These are phyloP conservation scores for Boletus reticulatus DNA, from an alignment of 768 basidiomycete genomes.

Conservation along the genomic window DNA sequence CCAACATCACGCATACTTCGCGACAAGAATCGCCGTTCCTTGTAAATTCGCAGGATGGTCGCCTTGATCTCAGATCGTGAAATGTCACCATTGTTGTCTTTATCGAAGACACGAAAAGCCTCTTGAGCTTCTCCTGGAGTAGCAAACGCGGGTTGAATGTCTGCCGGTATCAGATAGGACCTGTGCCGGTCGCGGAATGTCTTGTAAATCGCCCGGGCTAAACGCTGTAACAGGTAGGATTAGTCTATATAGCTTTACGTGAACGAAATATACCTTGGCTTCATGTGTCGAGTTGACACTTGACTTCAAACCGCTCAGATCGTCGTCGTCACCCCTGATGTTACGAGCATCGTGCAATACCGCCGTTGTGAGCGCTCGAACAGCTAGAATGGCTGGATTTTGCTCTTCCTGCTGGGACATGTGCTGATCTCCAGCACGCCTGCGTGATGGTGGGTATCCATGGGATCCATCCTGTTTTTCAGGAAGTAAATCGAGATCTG, in stretches of 20 bases:
- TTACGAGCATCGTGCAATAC: conserved; percentile 77
- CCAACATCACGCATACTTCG: conserved; percentile 77
- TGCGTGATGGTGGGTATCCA: conserved; percentile 40
- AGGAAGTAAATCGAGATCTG: conserved; percentile 1
- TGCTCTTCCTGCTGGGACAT: conserved; percentile 30
- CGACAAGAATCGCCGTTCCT: conserved; percentile 72
- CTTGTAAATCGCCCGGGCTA: conserved; percentile 65
- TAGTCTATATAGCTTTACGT: neutral
- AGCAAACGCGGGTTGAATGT: conserved; percentile 69
- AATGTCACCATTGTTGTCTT: conserved; percentile 74
- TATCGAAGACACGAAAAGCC: conserved; percentile 76
- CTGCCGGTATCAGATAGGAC: conserved; percentile 60
- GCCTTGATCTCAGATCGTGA: conserved; percentile 74
- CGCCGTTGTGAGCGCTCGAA: conserved; percentile 63
- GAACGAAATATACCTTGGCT: conserved; percentile 51
- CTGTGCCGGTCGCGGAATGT: conserved; percentile 56
- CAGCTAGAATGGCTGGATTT: conserved; percentile 52
- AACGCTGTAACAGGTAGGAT: conserved; percentile 40
- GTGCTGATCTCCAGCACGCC: conserved; percentile 18
- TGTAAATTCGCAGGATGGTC: conserved; percentile 66
- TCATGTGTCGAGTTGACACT: conserved; percentile 57
- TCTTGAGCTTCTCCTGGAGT: conserved; percentile 53
- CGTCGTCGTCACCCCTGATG: conserved; percentile 49
- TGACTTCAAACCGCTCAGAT: conserved; percentile 45
- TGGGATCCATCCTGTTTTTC: conserved; percentile 20